These are phyloP conservation scores for Phaeotremella skinneri DNA, from an alignment of 768 basidiomycete species.

Conservation along the genomic window DNA sequence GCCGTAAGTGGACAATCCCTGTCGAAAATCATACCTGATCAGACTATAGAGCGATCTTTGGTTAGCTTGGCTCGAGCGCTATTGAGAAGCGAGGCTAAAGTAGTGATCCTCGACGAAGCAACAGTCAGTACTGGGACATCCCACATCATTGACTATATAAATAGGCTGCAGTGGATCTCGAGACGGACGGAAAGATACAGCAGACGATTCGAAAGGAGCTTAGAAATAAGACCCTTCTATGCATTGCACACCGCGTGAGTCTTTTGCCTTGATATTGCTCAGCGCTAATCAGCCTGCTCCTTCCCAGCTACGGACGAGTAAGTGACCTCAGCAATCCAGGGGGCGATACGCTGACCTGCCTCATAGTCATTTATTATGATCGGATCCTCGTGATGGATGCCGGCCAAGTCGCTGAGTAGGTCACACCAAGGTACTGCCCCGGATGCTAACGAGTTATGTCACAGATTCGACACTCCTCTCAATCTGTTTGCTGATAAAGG, in stretches of 20 bases:
- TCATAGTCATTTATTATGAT: slow-evolving; percentile 50
- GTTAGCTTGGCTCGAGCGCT: slow-evolving; percentile 59
- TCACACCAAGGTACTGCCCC: not conserved
- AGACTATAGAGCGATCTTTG: slow-evolving; percentile 51
- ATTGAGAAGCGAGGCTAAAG: slow-evolving; percentile 63
- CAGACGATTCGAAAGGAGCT: slow-evolving; percentile 66
- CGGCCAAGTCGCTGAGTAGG: slow-evolving; percentile 39
- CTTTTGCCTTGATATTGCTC: slow-evolving; percentile 53
- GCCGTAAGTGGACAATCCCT: slow-evolving; percentile 58
- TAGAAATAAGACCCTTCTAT: slow-evolving; percentile 57
- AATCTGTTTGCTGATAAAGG: slow-evolving; percentile 60
- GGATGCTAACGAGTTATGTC: slow-evolving; percentile 23
- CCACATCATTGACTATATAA: not conserved
- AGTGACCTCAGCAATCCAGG: slow-evolving; percentile 16
- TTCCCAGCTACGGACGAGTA: not conserved
- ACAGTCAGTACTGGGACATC: slow-evolving; percentile 64
- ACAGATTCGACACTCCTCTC: slow-evolving; percentile 77
- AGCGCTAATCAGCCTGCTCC: not conserved
- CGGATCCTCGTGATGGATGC: slow-evolving; percentile 48
- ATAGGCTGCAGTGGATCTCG: slow-evolving; percentile 56
- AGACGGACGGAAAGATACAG: slow-evolving; percentile 63
- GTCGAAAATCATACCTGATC: slow-evolving; percentile 49
- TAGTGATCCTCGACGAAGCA: slow-evolving; percentile 62
- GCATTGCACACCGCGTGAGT: slow-evolving; percentile 70
- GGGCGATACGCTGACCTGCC: slow-evolving; percentile 35